Evolutionary conservation across 495 filamentous ascomycete genomes (phyloP), one percentile per base, ranked within the genome.

Genomic region (Aspergillus campestris): DNA sequence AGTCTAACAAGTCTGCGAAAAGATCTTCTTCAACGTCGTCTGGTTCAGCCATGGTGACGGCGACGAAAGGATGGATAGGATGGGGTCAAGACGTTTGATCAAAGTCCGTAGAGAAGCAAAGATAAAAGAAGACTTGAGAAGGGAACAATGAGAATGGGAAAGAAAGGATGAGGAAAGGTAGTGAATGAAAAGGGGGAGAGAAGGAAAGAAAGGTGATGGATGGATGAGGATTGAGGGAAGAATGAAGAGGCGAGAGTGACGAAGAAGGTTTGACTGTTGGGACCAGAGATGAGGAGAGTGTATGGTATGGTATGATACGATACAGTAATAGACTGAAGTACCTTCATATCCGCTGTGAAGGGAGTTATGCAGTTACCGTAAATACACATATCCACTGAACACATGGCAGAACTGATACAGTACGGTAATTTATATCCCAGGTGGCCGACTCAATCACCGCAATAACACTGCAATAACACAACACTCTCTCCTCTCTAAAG

Each of bases 11-110:
- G 71, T 98, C 92, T 52, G 89, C 92, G 64, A 98, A 98, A 58
- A 98, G 84, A 77, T 98, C 92, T 57, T 97, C 94, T 42, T 97
- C 94, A 52, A 90, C 82, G 49, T 90, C 89, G 62, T 94, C 89
- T 39, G 80, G 78, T 62, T 94, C 89, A 18, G 88, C 79, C 89
- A 94, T 94, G 45, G 32, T 59, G 50, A 54, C 44, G 18, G 24
- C 12, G 3, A 37, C 12, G 18, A 13, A 37, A 37, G 15, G 8
- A 40, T 9, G 15, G 14, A 40, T n/a, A 18, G 12, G 15, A 10
- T 5, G 12, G 32, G 12, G 32, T 12, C 3, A 34, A 12, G 32
- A 34, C 1, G 18, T 34, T 34, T 12, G 32, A 34, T 34, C 32
- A 34, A 34, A 24, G 2, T 24, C 4, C 4, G n/a, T 8, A 6